These are phyloP conservation scores for Dothistroma septosporum DNA, from an alignment of 2,329 filamentous ascomycete species.

Conservation along the genomic window DNA sequence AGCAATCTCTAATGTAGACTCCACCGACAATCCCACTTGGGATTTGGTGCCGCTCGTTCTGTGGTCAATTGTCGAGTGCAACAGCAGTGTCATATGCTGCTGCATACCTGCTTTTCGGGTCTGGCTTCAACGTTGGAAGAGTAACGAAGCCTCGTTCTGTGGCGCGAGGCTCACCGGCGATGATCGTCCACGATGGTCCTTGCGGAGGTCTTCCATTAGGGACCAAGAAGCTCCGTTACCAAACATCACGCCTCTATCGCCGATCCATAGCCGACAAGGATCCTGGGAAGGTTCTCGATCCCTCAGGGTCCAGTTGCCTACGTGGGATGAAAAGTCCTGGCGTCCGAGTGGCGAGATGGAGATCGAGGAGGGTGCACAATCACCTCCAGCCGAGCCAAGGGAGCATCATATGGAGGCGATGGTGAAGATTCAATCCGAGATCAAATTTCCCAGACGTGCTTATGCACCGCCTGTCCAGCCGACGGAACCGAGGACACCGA, in stretches of 20 bases:
- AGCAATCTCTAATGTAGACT: not conserved
- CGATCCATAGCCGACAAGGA: not conserved
- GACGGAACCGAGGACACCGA: not conserved
- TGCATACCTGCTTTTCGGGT: not conserved
- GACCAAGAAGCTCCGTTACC: not conserved
- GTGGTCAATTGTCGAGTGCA: not conserved
- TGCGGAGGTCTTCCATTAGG: not conserved
- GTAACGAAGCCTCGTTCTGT: not conserved
- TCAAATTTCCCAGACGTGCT: not conserved
- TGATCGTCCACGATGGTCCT: not conserved
- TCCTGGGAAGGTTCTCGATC: not conserved
- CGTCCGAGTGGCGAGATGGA: not conserved
- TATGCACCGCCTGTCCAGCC: not conserved
- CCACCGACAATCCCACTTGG: not conserved
- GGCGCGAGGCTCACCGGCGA: not conserved
- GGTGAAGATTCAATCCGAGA: not conserved
- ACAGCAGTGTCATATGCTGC: not conserved
- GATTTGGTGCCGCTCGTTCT: not conserved
- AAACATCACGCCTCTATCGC: not conserved
- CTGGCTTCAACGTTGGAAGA: not conserved
- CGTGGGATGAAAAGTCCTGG: not conserved
- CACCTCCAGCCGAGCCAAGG: not conserved
- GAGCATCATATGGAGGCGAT: constrained; percentile 1
- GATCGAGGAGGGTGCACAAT: not conserved
- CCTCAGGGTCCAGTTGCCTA: not conserved